Evolutionary conservation across 768 basidiomycete species (phyloP).

Genomic region (Tricholoma flavovirens): DNA sequence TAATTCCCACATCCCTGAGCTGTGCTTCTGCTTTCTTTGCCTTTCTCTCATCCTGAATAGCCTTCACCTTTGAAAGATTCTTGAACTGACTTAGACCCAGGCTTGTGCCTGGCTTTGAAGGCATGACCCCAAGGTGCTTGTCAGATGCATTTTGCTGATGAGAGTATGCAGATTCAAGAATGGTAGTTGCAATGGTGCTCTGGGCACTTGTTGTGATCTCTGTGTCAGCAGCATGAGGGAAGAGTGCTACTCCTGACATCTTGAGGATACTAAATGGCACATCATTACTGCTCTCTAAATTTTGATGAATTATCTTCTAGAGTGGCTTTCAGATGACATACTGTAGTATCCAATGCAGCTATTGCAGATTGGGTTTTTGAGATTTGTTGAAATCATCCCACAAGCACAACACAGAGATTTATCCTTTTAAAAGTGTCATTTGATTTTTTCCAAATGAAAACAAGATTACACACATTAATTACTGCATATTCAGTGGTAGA

Average conservation of each 20-base stretch:
- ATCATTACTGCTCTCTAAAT: no score
- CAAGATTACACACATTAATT: not conserved
- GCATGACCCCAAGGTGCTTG: not conserved
- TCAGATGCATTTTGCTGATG: not conserved
- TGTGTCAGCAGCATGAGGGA: not conserved
- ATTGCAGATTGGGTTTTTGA: not conserved
- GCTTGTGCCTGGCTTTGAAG: not conserved
- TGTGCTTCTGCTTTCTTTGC: not conserved
- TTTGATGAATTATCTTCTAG: no score
- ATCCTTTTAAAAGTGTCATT: not conserved
- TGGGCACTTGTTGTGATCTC: not conserved
- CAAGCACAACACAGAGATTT: not conserved
- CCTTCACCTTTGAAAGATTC: not conserved
- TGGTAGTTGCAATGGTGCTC: not conserved
- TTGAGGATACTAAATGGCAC: no score
- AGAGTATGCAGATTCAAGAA: not conserved
- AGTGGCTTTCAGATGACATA: no score
- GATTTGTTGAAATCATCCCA: not conserved
- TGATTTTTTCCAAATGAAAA: not conserved
- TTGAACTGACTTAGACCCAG: not conserved
- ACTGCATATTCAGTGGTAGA: not conserved
- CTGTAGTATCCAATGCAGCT: no score
- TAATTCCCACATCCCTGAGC: not conserved
- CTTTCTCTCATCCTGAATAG: not conserved
- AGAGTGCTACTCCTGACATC: not conserved